Evolutionary conservation across 495 filamentous ascomycete genomes (phyloP).

Genomic region (Tuber umbilicatum): DNA sequence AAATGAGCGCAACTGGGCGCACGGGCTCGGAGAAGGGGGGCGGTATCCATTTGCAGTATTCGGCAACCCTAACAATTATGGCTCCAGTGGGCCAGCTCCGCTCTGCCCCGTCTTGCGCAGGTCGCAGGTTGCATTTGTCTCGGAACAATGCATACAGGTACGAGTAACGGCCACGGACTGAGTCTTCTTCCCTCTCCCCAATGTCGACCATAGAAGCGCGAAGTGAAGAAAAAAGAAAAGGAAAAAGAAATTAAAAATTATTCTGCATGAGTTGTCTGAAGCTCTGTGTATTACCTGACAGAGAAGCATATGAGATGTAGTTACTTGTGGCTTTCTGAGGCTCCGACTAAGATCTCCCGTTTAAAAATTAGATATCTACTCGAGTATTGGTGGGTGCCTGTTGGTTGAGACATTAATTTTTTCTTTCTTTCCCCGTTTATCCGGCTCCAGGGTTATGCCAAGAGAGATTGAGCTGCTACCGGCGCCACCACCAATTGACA

Average conservation of each 20-base stretch:
- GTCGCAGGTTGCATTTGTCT: neutral
- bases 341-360: neutral
- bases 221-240: too few relatives aligned
- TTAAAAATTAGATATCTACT: slow-evolving; percentile 6
- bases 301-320: neutral
- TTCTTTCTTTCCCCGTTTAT: slow-evolving; percentile 25
- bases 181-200: neutral
- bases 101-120: neutral
- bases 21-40: slow-evolving; percentile 18
- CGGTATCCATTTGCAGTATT: neutral
- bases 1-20: slow-evolving; percentile 25
- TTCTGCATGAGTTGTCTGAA: slow-evolving; percentile 5
- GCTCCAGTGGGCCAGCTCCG: neutral
- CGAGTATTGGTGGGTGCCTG: slow-evolving; percentile 32
- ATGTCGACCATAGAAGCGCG: neutral
- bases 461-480: slow-evolving; percentile 6
- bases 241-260: too few relatives aligned
- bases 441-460: slow-evolving; percentile 28
- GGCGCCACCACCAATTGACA: neutral
- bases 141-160: neutral
- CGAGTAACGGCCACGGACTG: neutral
- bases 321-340: neutral
- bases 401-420: slow-evolving; percentile 31
- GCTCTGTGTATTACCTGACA: neutral
- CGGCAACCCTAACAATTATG: neutral